These are phyloP conservation scores for Ophiosphaerella korrae DNA, from an alignment of 2,329 filamentous ascomycete genomes.

Conservation along the genomic window DNA sequence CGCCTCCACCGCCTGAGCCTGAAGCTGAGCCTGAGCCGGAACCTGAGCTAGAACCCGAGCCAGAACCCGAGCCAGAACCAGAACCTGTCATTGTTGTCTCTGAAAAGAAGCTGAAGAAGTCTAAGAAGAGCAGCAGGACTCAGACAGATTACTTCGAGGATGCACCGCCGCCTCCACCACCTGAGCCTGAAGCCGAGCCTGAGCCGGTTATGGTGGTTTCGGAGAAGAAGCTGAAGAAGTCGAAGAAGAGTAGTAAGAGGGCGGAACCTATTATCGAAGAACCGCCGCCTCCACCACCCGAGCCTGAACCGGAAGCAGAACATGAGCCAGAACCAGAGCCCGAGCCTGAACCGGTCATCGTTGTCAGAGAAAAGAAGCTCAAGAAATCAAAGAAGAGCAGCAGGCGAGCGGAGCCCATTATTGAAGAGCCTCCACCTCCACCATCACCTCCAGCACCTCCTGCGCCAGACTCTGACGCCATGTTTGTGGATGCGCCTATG, in stretches of 20 bases:
- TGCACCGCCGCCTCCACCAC: slow-evolving; percentile 35
- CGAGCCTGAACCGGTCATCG: slow-evolving; percentile 11
- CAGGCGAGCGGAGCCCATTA: slow-evolving; percentile 60
- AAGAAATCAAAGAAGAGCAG: slow-evolving; percentile 38
- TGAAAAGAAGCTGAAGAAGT: slow-evolving; percentile 28
- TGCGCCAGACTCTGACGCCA: slow-evolving; percentile 25
- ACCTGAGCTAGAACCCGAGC: slow-evolving; percentile 38
- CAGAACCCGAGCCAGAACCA: slow-evolving; percentile 18
- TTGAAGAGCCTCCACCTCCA: slow-evolving; percentile 38
- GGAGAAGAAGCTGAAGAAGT: slow-evolving; percentile 10
- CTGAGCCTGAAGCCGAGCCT: slow-evolving; percentile 25
- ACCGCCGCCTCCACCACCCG: slow-evolving; percentile 29
- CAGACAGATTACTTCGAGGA: slow-evolving; percentile 63
- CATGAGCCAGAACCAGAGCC: background rate
- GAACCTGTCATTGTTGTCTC: slow-evolving; percentile 50
- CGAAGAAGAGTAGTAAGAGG: slow-evolving; percentile 50
- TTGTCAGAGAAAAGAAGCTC: slow-evolving; percentile 25
- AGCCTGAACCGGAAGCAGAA: no score
- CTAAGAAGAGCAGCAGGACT: slow-evolving; percentile 43
- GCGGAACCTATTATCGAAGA: slow-evolving; percentile 57
- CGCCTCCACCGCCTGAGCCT: slow-evolving; percentile 20
- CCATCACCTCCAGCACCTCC: slow-evolving; percentile 28
- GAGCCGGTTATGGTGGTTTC: slow-evolving; percentile 20
- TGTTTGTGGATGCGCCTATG: slow-evolving; percentile 22
- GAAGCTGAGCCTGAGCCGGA: slow-evolving; percentile 19